These are phyloP conservation scores for Podospora australis DNA, from an alignment of 495 filamentous ascomycete genomes.

Conservation along the genomic window DNA sequence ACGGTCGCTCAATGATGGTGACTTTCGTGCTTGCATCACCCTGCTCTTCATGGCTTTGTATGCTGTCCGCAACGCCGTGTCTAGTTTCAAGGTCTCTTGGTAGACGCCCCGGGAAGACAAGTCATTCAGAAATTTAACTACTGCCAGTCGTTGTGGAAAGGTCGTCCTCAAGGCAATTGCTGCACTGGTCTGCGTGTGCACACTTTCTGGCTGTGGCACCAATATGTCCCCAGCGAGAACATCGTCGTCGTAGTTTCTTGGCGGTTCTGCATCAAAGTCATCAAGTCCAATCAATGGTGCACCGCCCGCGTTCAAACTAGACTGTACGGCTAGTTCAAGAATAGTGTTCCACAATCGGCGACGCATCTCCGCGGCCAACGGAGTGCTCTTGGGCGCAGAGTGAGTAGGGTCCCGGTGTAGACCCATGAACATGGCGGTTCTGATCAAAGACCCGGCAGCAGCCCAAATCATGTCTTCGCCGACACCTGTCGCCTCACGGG, in stretches of 20 bases:
- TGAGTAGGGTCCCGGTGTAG: conserved; percentile 19
- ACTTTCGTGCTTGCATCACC: conserved; percentile 4
- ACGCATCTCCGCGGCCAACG: conserved; percentile 52
- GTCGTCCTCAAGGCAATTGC: conserved; percentile 40
- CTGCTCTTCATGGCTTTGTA: conserved; percentile 12
- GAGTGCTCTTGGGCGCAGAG: conserved; percentile 12
- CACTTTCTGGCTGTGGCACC: conserved; percentile 22
- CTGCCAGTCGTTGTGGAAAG: conserved; percentile 41
- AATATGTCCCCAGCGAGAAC: conserved; percentile 19
- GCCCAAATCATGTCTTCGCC: conserved; percentile 18
- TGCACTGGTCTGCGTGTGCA: conserved; percentile 40
- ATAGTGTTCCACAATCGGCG: conserved; percentile 58
- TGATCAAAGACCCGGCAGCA: conserved; percentile 10
- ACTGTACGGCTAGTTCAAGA: conserved; percentile 48
- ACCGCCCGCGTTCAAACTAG: conserved; percentile 48
- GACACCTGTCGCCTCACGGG: conserved; percentile 14
- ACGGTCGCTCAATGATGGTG: no score
- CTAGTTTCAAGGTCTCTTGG: conserved; percentile 26
- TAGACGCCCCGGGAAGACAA: conserved; percentile 24
- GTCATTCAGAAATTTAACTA: conserved; percentile 43
- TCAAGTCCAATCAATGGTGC: conserved; percentile 43
- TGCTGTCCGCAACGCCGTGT: conserved; percentile 31
- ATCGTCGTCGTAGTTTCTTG: conserved; percentile 43
- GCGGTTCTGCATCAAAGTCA: conserved; percentile 41
- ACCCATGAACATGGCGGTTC: conserved; percentile 24